Evolutionary conservation across 257 asterid species (phyloP).

Genomic region (Solanum lignicaule): DNA sequence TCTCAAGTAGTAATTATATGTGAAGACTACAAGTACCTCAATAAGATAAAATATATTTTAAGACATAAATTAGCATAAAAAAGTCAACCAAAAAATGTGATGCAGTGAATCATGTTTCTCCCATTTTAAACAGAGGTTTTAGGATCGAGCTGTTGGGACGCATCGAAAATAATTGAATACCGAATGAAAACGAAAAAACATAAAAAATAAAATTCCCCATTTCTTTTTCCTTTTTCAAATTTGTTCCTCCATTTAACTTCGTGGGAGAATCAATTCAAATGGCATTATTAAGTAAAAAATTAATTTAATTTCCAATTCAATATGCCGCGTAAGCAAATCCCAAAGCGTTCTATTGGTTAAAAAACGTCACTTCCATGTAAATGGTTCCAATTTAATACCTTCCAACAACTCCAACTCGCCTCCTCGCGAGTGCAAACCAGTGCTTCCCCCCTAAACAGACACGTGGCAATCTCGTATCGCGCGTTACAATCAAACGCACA

Average conservation of each 20-base stretch:
- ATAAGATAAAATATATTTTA: too few species aligned
- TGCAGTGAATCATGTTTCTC: too few species aligned
- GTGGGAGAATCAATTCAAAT: neutral
- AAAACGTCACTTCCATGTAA: neutral
- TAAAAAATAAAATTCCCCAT: neutral
- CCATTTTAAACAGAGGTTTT: rapidly evolving
- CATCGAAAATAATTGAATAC: too few species aligned
- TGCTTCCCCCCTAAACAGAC: rapidly evolving
- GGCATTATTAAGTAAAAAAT: neutral
- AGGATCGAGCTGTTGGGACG: rapidly evolving
- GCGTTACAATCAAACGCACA: neutral
- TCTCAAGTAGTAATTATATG: neutral
- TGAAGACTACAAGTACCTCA: rapidly evolving
- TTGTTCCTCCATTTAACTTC: neutral
- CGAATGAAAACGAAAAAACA: too few species aligned
- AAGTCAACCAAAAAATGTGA: rapidly evolving
- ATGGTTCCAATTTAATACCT: neutral
- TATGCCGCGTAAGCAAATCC: neutral
- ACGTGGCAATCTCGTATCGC: neutral
- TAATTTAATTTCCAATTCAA: neutral
- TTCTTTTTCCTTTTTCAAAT: neutral
- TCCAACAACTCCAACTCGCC: neutral
- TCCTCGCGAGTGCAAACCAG: neutral
- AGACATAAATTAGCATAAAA: neutral
- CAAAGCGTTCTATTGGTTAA: slow-evolving; percentile 5